phyloP scores from a whole-genome alignment of 2,329 filamentous ascomycete genomes.

The Drechslera avenae region DNA sequence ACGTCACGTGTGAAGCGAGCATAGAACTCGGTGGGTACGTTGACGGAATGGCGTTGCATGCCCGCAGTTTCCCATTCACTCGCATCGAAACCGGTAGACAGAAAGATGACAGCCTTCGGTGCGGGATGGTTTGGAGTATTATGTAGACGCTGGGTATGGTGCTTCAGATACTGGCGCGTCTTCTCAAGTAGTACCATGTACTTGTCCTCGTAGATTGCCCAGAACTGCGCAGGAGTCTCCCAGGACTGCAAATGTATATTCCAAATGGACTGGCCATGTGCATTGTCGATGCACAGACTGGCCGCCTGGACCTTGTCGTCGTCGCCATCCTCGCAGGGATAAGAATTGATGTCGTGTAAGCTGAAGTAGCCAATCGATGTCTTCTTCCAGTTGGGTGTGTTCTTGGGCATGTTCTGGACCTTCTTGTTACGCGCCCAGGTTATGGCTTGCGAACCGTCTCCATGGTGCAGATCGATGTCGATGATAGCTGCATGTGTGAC shows the following conservation, averaged over 20 bases:
- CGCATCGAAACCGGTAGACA: slow-evolving; percentile 95
- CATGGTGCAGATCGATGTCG: slow-evolving; percentile 51
- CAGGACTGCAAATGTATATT: slow-evolving; percentile 92
- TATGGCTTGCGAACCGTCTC: slow-evolving; percentile 84
- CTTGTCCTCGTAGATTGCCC: slow-evolving; percentile 80
- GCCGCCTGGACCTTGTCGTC: slow-evolving; percentile 92
- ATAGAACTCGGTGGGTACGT: slow-evolving; percentile 96
- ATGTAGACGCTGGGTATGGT: slow-evolving; percentile 70
- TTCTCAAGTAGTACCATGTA: slow-evolving; percentile 82
- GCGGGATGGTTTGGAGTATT: slow-evolving; percentile 61
- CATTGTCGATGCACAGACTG: slow-evolving; percentile 90
- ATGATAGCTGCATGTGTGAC: slow-evolving; percentile 85
- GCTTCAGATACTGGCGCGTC: slow-evolving; percentile 74
- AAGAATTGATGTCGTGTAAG: slow-evolving; percentile 97
- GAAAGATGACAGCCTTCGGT: slow-evolving; percentile 86
- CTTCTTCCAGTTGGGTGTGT: slow-evolving; percentile 77
- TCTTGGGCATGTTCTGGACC: slow-evolving; percentile 67
- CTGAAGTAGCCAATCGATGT: slow-evolving; percentile 94
- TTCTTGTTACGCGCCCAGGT: slow-evolving; percentile 87
- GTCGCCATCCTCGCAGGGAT: slow-evolving; percentile 93
- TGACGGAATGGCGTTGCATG: slow-evolving; percentile 96
- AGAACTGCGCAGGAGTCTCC: slow-evolving; percentile 84
- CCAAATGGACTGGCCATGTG: slow-evolving; percentile 93
- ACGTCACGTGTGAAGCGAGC: slow-evolving; percentile 87
- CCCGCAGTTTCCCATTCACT: slow-evolving; percentile 90